Percentiles rank a stretch among this genome's conserved stretches.
These are phyloP conservation scores for Penicillium arizonense DNA, from an alignment of 495 filamentous ascomycete genomes.

Conservation along the genomic window DNA sequence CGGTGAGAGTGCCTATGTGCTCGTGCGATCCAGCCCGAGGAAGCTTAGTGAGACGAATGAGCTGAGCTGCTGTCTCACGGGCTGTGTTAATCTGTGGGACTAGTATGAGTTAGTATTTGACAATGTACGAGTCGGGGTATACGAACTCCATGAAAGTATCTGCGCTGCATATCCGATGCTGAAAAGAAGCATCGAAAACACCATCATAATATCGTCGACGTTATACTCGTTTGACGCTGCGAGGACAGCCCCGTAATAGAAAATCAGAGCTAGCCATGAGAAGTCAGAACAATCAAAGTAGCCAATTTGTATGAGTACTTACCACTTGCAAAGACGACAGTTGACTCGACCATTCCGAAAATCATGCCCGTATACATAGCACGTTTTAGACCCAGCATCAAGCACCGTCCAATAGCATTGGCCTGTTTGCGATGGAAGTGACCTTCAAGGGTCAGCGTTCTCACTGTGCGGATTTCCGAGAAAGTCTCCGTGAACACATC, in stretches of 20 bases:
- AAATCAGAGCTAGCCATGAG: slow-evolving; percentile 61
- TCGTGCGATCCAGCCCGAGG: slow-evolving; percentile 58
- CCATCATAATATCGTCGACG: slow-evolving; percentile 61
- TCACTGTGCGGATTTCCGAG: slow-evolving; percentile 76
- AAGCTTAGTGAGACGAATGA: slow-evolving; percentile 70
- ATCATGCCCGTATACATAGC: slow-evolving; percentile 65
- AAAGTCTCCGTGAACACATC: slow-evolving; percentile 76
- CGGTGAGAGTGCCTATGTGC: slow-evolving; percentile 40
- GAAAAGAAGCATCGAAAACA: slow-evolving; percentile 82
- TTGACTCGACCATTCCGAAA: slow-evolving; percentile 73
- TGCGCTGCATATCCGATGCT: slow-evolving; percentile 68
- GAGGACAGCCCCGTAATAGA: slow-evolving; percentile 76
- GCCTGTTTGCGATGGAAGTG: slow-evolving; percentile 70
- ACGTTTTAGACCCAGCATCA: slow-evolving; percentile 30
- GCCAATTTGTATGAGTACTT: slow-evolving; percentile 7
- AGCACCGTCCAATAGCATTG: slow-evolving; percentile 38
- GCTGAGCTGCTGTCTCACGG: slow-evolving; percentile 65
- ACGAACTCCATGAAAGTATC: slow-evolving; percentile 61
- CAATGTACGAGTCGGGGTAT: background rate
- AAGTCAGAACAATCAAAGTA: slow-evolving; percentile 3
- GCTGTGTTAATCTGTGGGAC: slow-evolving; percentile 79
- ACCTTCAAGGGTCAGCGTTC: slow-evolving; percentile 71
- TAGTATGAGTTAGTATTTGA: slow-evolving; percentile 18
- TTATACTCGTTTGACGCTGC: slow-evolving; percentile 43
- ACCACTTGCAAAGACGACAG: slow-evolving; percentile 67